phyloP scores from a whole-genome alignment of 306 rosid genomes.

The Prunus salicina region DNA sequence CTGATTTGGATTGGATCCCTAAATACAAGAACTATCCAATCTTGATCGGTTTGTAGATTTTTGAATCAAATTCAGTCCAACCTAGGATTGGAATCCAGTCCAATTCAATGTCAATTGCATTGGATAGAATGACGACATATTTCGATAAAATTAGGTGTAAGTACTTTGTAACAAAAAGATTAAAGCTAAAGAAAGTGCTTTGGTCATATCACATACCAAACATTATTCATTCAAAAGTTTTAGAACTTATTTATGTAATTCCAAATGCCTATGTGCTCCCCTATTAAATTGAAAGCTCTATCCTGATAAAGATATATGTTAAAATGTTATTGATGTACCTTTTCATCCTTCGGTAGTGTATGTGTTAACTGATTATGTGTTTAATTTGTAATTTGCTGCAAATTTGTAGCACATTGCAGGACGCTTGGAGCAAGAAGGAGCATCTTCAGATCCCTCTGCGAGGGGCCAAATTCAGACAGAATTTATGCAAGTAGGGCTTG shows the following conservation, averaged over 20 bases:
- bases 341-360: background rate
- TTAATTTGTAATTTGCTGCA: slow-evolving; percentile 39
- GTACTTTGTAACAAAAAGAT: background rate
- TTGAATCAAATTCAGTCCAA: background rate
- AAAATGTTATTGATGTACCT: background rate
- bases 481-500: slow-evolving; percentile 68
- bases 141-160: background rate
- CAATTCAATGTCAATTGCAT: background rate
- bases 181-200: background rate
- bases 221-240: background rate
- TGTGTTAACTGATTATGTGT: slow-evolving; percentile 28
- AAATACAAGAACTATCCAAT: background rate
- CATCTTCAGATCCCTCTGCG: slow-evolving; percentile 49
- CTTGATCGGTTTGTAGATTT: background rate
- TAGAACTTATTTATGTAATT: background rate
- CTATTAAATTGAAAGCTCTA: background rate
- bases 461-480: slow-evolving; percentile 84
- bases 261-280: background rate
- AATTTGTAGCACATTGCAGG: slow-evolving; percentile 87
- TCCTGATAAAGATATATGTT: background rate
- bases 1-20: background rate
- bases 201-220: background rate
- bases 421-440: slow-evolving; percentile 74
- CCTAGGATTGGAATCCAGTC: background rate
- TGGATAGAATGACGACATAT: background rate